Base-by-base conservation (phyloP, 208 protist species). In the Acanthamoeba royreba region DNA sequence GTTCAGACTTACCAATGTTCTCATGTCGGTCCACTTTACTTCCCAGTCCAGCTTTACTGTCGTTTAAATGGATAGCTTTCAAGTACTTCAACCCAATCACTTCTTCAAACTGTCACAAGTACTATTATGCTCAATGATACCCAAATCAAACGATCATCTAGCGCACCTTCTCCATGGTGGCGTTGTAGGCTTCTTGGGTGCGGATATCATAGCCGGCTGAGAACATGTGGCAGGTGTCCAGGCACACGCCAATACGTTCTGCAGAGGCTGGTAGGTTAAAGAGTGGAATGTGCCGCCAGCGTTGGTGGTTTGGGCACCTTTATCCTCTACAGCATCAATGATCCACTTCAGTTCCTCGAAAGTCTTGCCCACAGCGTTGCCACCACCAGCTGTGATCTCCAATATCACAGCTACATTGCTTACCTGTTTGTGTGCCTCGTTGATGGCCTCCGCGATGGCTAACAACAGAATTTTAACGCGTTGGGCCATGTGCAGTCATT, bases 171-270 rank as follows among this genome's bases (percentile, higher is more conserved):
- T 31, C 52, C 83, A 90, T 90, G 1, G 53, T 69, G 33, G 46
- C 83, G 33, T 90, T 35, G 53, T 90, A 90, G 33, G 52, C 38
- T 17, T 63, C 61, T 42, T 79, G n/a, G 0, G 93, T 95, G 33
- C 42, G 33, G 3, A 96, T 49, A 46, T 96, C 94, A 81, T 96
- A 96, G 45, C 95, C 95, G 9, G 95, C 95, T 9, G 95, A 92
- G 63, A 96, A 96, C 58, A 96, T 86, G 52, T 96, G 95, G 42
- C 95, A 96, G n/a, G 95, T 96, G 69, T 96, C 95, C 0, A 96
- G 40, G 61, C 95, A 96, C 31, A 96, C 93, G 3, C 95, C 95
- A 35, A 96, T 66, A n/a, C 95, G 13, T 15, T 85, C 74, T 81
- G 33, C 11, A n/a, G 1, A 33, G 35, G 28, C 19, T 31, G 19